Evolutionary conservation across 2,329 filamentous ascomycete species (phyloP).

Genomic region (Didymella pomorum): DNA sequence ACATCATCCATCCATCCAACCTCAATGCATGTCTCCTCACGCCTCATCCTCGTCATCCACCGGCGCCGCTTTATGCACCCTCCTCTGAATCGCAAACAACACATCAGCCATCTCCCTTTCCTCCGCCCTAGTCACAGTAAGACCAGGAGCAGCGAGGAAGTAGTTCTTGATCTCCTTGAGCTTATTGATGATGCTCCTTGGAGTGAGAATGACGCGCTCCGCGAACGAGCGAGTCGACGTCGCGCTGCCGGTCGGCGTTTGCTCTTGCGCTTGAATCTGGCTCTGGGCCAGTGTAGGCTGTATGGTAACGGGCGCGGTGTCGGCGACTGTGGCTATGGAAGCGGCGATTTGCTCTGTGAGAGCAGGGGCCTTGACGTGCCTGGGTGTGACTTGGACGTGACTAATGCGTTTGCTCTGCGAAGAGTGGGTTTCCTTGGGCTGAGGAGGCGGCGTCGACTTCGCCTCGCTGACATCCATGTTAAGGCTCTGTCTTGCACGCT

Average conservation of each 20-base stretch:
- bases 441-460: conserved; percentile 23
- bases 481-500: conserved; percentile 33
- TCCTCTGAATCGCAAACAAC: conserved; percentile 78
- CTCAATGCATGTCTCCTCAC: background rate
- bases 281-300: conserved; percentile 19
- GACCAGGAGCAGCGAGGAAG: conserved; percentile 60
- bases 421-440: conserved; percentile 10
- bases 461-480: conserved; percentile 45
- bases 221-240: conserved; percentile 44
- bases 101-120: conserved; percentile 78
- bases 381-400: conserved; percentile 38
- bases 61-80: conserved; percentile 74
- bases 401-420: conserved; percentile 36
- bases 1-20: background rate
- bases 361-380: conserved; percentile 18
- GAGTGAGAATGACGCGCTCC: conserved; percentile 49
- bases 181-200: conserved; percentile 60
- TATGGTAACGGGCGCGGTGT: conserved; percentile 9
- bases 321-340: conserved; percentile 9
- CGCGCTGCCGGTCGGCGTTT: conserved; percentile 12
- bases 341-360: conserved; percentile 15
- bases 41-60: conserved; percentile 14
- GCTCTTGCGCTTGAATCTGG: conserved; percentile 9
- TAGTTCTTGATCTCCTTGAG: conserved; percentile 59
- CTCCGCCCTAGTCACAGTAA: conserved; percentile 69